A percentile compares a stretch with the other conserved stretches of the same genome.
These are phyloP conservation scores for Euphorbia pulcherrima DNA, from an alignment of 345 rosid species.

Conservation along the genomic window DNA sequence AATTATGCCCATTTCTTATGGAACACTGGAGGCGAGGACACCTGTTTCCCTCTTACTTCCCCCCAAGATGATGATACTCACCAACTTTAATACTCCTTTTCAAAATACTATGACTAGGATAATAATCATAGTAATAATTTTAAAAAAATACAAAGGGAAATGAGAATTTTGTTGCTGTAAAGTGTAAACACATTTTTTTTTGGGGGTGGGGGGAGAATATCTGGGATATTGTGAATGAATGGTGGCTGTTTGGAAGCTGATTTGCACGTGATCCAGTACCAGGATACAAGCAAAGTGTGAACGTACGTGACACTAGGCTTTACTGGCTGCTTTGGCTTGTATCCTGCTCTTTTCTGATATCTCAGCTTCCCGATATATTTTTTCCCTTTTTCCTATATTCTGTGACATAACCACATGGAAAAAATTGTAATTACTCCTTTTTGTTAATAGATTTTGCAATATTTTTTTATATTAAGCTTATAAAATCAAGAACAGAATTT, in stretches of 20 bases:
- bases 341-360: neutral
- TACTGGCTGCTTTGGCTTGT: neutral
- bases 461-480: neutral
- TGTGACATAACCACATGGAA: slow-evolving; percentile 13
- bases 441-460: slow-evolving; percentile 20
- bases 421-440: slow-evolving; percentile 24
- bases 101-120: neutral
- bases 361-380: neutral
- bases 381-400: neutral
- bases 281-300: neutral
- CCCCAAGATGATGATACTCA: slow-evolving; percentile 26
- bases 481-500: neutral
- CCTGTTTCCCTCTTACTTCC: slow-evolving; percentile 73
- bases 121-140: too few relatives aligned
- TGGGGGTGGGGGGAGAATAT: neutral
- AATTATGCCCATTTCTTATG: slow-evolving; percentile 88
- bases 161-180: neutral
- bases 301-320: neutral
- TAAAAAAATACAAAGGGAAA: neutral
- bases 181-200: neutral
- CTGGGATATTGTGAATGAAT: neutral
- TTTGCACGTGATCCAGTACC: slow-evolving; percentile 8
- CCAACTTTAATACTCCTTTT: slow-evolving; percentile 10
- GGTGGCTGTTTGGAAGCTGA: slow-evolving; percentile 6
- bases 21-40: slow-evolving; percentile 93